A percentile compares a stretch with the other conserved stretches of the same genome.
phyloP scores from a whole-genome alignment of 2,329 filamentous ascomycete species.

The Neofusicoccum kwambonambiense region DNA sequence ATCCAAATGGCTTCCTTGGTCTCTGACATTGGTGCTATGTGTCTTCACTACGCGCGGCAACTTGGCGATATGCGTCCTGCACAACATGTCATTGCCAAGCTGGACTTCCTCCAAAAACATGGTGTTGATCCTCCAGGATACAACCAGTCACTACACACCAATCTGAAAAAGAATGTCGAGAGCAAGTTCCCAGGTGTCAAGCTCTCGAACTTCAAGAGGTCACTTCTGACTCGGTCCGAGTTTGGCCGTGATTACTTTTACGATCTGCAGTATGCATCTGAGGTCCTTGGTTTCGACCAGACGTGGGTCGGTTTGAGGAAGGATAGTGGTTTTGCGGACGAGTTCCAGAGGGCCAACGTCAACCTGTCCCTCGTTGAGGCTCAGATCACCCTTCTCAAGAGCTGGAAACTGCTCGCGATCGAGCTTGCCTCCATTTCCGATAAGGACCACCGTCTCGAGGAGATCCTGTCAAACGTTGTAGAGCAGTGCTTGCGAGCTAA shows the following conservation, averaged over 20 bases:
- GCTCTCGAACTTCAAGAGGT: constrained; percentile 78
- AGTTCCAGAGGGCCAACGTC: constrained; percentile 82
- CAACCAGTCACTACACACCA: constrained; percentile 81
- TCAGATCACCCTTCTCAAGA: constrained; percentile 80
- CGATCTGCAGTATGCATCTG: constrained; percentile 70
- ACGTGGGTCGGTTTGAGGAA: constrained; percentile 64
- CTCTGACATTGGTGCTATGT: constrained; percentile 86
- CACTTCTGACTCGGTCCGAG: constrained; percentile 61
- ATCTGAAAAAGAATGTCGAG: constrained; percentile 81
- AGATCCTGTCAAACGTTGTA: constrained; percentile 71
- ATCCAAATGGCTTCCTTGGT: constrained; percentile 71
- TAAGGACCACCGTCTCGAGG: constrained; percentile 58
- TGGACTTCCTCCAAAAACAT: constrained; percentile 77
- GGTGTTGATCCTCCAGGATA: constrained; percentile 79
- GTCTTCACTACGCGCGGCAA: constrained; percentile 82
- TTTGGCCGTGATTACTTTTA: constrained; percentile 83
- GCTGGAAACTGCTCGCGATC: constrained; percentile 84
- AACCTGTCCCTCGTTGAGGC: constrained; percentile 92
- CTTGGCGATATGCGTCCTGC: constrained; percentile 67
- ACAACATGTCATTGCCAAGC: constrained; percentile 68
- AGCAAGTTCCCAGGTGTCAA: constrained; percentile 71
- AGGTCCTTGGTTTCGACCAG: constrained; percentile 72
- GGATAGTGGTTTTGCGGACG: constrained; percentile 71
- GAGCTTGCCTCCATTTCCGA: constrained; percentile 71
- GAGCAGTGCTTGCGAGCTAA: constrained; percentile 79